Evolutionary conservation across 352 stramenopile genomes (phyloP).

Genomic region (Pilasporangium apinafurcum): DNA sequence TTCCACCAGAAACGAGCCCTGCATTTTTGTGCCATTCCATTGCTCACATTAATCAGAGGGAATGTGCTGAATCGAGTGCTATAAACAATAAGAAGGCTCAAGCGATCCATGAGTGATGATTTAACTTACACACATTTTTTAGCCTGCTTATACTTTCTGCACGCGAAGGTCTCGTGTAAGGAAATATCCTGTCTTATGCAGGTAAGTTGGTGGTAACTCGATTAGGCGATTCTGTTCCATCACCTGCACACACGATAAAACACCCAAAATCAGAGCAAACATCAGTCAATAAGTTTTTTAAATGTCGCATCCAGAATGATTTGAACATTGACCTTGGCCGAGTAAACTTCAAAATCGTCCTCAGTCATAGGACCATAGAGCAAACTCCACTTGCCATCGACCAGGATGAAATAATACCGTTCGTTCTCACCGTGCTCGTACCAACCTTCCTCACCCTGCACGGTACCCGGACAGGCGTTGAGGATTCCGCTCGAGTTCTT

Average conservation of each 20-base stretch:
- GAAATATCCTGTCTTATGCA: conserved; percentile 79
- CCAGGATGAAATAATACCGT: conserved; percentile 80
- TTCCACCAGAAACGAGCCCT: no score
- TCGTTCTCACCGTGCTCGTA: conserved; percentile 86
- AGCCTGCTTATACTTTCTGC: conserved; percentile 49
- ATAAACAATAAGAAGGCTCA: no score
- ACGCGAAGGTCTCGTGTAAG: conserved; percentile 64
- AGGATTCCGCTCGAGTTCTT: conserved; percentile 76
- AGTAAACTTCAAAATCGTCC: conserved; percentile 77
- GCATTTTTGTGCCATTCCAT: no score
- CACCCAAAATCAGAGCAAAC: background rate
- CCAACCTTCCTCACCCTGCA: conserved; percentile 82
- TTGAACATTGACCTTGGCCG: conserved; percentile 41
- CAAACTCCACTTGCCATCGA: conserved; percentile 82
- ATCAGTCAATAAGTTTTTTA: background rate
- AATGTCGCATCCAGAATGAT: background rate
- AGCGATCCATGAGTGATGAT: no score
- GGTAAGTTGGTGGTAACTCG: conserved; percentile 68
- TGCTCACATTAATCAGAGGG: no score
- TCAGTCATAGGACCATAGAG: conserved; percentile 82
- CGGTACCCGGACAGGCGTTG: conserved; percentile 70
- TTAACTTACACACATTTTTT: no score
- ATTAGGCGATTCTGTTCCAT: conserved; percentile 54
- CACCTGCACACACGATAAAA: conserved; percentile 25
- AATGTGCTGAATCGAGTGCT: no score